A percentile compares a stretch with the other conserved stretches of the same genome.
phyloP scores from a whole-genome alignment of 129 eudicot genomes.

The Kitagawia praeruptora region DNA sequence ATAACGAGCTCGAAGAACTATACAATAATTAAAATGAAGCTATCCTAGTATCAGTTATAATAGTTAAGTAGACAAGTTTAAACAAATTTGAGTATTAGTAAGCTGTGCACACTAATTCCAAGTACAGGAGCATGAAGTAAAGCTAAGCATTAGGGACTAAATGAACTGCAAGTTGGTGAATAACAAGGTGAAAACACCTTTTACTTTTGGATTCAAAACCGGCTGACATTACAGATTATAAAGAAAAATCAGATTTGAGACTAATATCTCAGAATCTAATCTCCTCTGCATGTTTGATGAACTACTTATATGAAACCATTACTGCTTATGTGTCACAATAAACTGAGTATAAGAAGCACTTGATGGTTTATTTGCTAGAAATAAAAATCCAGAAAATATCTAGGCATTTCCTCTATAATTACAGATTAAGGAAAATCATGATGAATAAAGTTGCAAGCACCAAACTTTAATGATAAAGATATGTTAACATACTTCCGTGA shows the following conservation, averaged over 20 bases:
- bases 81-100: not conserved
- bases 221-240: not conserved
- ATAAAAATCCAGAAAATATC: not conserved
- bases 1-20: not conserved
- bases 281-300: not conserved
- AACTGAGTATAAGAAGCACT: not conserved
- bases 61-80: not conserved
- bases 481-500: not conserved
- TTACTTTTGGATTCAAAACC: not conserved
- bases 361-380: not conserved
- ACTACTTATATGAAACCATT: not conserved
- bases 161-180: not conserved
- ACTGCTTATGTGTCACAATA: not conserved
- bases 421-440: not conserved
- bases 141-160: not conserved
- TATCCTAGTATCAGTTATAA: not conserved
- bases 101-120: too few relatives aligned
- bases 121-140: too few relatives aligned
- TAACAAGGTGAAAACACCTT: not conserved
- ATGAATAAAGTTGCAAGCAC: not conserved
- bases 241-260: not conserved
- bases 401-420: not conserved
- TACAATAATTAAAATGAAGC: not conserved
- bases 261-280: not conserved
- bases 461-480: not conserved